A percentile compares a stretch with the other conserved stretches of the same genome.
Conservation (phyloP, 2,329 filamentous ascomycete genomes). For the Alternaria arborescens region DNA sequence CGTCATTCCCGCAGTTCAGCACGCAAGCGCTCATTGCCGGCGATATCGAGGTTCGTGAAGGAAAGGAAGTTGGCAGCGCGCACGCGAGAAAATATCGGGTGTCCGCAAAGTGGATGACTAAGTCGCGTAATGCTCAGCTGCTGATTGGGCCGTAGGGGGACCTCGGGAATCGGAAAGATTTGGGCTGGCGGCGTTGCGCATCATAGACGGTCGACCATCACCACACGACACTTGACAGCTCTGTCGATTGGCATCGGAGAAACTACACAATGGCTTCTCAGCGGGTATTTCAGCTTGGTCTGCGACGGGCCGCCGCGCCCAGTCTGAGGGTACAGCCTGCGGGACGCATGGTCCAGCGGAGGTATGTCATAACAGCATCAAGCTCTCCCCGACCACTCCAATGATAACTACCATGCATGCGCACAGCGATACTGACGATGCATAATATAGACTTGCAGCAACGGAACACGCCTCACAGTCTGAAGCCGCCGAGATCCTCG, state of each 20-base stretch:
- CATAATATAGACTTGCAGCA: constrained; percentile 55
- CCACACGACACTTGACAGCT: constrained; percentile 33
- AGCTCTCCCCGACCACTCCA: constrained; percentile 9
- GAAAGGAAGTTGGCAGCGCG: constrained; percentile 21
- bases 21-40: constrained; percentile 45
- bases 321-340: constrained; percentile 52
- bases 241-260: constrained; percentile 25
- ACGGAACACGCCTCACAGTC: constrained; percentile 65
- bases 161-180: constrained; percentile 38
- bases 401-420: neutral
- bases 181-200: constrained; percentile 21
- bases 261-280: constrained; percentile 53
- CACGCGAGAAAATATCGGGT: constrained; percentile 47
- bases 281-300: constrained; percentile 56
- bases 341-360: constrained; percentile 56
- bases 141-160: constrained; percentile 41
- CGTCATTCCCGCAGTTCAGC: constrained; percentile 49
- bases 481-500: constrained; percentile 73
- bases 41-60: constrained; percentile 53
- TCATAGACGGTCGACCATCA: constrained; percentile 35
- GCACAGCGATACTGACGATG: constrained; percentile 19
- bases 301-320: constrained; percentile 54
- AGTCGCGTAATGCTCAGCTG: constrained; percentile 20
- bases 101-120: constrained; percentile 36
- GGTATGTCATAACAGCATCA: constrained; percentile 51